Conservation (phyloP, 2,329 filamentous ascomycete genomes). For the Calonectria montana region DNA sequence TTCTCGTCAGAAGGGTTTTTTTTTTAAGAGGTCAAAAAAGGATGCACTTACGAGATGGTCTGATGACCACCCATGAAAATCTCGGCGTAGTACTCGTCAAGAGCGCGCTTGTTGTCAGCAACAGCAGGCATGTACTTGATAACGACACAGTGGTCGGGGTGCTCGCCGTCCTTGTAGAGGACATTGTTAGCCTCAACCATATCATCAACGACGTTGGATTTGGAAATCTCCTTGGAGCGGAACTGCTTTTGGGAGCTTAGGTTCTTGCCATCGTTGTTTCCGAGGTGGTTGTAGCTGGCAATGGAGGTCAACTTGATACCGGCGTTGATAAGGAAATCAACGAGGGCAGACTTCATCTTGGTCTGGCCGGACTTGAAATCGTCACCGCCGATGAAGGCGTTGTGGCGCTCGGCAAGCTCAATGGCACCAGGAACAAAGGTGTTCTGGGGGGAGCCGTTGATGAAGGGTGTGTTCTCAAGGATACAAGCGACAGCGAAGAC, state of each 20-base stretch:
- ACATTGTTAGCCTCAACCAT: constrained; percentile 97
- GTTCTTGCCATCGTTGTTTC: constrained; percentile 99
- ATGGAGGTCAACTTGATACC: constrained; percentile 99
- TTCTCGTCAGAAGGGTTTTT: constrained; percentile 36
- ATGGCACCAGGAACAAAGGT: constrained; percentile 96
- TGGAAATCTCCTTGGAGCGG: constrained; percentile 99
- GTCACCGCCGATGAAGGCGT: constrained; percentile 94
- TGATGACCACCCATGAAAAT: constrained; percentile 99
- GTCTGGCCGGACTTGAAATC: constrained; percentile 99
- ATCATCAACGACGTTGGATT: constrained; percentile 99
- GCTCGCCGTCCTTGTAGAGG: constrained; percentile 90
- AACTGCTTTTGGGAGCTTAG: constrained; percentile 97
- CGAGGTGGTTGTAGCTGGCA: constrained; percentile 98
- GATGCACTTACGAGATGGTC: constrained; percentile 79
- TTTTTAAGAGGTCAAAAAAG: background rate
- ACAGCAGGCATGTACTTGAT: constrained; percentile 99
- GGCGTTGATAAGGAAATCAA: constrained; percentile 98
- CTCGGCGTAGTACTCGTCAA: constrained; percentile 99
- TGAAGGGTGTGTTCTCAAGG: constrained; percentile 90
- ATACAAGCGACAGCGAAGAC: constrained; percentile 96
- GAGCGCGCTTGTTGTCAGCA: constrained; percentile 97
- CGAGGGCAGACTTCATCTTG: constrained; percentile 99
- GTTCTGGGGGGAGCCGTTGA: constrained; percentile 99
- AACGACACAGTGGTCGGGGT: constrained; percentile 97
- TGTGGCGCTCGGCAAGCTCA: constrained; percentile 86